Evolutionary conservation across 805 yeast genomes (phyloP).

Genomic region (Debaryomyces prosopidis): DNA sequence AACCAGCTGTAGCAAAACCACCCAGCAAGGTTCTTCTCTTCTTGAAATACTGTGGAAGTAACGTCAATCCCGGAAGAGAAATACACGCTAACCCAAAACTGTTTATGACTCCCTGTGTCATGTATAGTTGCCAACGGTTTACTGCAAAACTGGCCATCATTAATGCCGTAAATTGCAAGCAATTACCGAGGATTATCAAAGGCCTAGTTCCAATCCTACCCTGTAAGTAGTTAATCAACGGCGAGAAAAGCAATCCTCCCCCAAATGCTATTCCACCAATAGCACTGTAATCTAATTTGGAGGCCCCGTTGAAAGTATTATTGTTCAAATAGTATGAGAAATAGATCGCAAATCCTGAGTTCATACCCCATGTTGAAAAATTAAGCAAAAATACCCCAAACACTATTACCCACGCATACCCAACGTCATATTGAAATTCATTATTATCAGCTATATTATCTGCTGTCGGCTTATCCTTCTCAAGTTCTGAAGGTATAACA

Average conservation of each 20-base stretch:
- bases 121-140: constrained; percentile 62
- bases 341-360: constrained; percentile 65
- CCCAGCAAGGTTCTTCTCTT: constrained; percentile 58
- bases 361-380: constrained; percentile 73
- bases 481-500: too few species aligned
- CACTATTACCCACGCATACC: constrained; percentile 67
- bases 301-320: constrained; percentile 53
- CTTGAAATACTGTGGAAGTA: constrained; percentile 71
- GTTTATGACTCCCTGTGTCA: constrained; percentile 67
- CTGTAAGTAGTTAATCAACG: constrained; percentile 46
- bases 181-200: constrained; percentile 48
- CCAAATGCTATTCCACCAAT: constrained; percentile 71
- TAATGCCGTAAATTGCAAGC: constrained; percentile 53
- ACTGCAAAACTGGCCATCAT: constrained; percentile 61
- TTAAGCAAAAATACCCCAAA: constrained; percentile 51
- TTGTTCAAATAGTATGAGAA: constrained; percentile 55
- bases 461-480: too few species aligned
- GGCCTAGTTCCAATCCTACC: constrained; percentile 45
- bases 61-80: constrained; percentile 57
- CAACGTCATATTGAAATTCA: constrained; percentile 46
- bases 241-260: constrained; percentile 51
- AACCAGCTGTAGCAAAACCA: constrained; percentile 50
- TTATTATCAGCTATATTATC: too few species aligned
- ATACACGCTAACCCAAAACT: constrained; percentile 60
- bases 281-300: constrained; percentile 59